phyloP scores from a whole-genome alignment of 2,329 filamentous ascomycete genomes.

The Daldinia sp. region DNA sequence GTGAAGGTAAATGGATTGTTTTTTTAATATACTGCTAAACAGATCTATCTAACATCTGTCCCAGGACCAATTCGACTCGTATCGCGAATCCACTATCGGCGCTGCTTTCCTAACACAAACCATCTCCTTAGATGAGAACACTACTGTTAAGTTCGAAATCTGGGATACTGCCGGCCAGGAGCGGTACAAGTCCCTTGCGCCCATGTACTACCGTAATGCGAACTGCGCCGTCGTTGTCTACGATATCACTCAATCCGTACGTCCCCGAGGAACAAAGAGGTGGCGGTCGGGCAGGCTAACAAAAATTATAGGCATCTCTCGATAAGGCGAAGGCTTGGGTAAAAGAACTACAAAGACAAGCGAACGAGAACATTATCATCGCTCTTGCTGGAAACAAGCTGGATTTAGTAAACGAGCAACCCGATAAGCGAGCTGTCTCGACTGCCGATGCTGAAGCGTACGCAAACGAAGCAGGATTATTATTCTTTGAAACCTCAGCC shows the following conservation, averaged over 20 bases:
- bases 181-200: constrained; percentile 97
- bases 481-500: constrained; percentile 99
- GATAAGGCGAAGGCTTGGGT: constrained; percentile 99
- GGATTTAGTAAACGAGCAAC: constrained; percentile 92
- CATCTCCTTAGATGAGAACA: constrained; percentile 96
- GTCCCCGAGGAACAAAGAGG: constrained; percentile 50
- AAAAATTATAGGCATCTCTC: constrained; percentile 78
- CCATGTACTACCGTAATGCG: constrained; percentile 99
- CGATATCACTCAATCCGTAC: constrained; percentile 98
- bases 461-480: constrained; percentile 88
- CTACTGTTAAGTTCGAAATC: constrained; percentile 99
- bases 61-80: constrained; percentile 97
- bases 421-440: constrained; percentile 92
- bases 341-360: constrained; percentile 97
- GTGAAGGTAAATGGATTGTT: constrained; percentile 81
- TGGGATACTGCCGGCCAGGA: constrained; percentile 99
- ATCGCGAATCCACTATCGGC: constrained; percentile 97
- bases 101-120: constrained; percentile 99
- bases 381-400: constrained; percentile 98
- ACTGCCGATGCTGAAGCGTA: constrained; percentile 95
- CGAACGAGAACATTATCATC: constrained; percentile 99
- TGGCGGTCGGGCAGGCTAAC: constrained; percentile 42
- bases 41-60: constrained; percentile 16
- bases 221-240: constrained; percentile 99
- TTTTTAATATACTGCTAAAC: constrained; percentile 3